Evolutionary conservation across 495 filamentous ascomycete species (phyloP), one percentile per base, ranked within the genome.

Genomic region (Xylaria sp.): DNA sequence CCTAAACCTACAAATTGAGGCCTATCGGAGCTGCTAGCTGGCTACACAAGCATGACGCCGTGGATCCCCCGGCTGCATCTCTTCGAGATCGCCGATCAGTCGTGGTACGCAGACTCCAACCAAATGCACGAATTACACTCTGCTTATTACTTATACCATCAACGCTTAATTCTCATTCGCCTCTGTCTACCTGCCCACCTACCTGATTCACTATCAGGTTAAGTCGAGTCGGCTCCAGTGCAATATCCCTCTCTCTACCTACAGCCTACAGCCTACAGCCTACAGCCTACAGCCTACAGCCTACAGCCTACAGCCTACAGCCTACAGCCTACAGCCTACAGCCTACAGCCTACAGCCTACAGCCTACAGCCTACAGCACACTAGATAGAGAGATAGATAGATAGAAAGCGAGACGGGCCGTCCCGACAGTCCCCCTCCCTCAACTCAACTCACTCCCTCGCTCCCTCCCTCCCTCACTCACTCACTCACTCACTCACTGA

Each of bases 11-110:
- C 12, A 15, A 37, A 59, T 37, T 37, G 57, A 59, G 19, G 33
- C 31, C 33, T 35, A 37, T 37, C 3, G n/a, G 19, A 61, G 35
- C 40, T 48, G n/a, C n/a, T n/a, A n/a, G n/a, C 59, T n/a, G 24
- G 57, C 48, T n/a, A 24, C 35, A 15, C 43, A 69, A 78, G 53
- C 58, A 88, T 87, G 86, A 77, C 83, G 29, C 82, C 86, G 24
- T 79, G 81, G 50, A 76, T 86, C 61, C 86, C 85, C 9, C 82
- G 86, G 21, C 82, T 88, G 80, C 83, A 88, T 74, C 82, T 88
- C 69, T 87, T 84, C 68, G 86, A 88, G 80, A 85, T 88, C 65
- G 84, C 84, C 67, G 86, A 88, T 66, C 83, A 85, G 73, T 43
- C 82, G 29, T 88, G 86, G 86, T 86, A 78, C 66, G 80, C 62